A percentile compares a stretch with the other conserved stretches of the same genome.
Conservation (phyloP, 2,329 filamentous ascomycete genomes). For the Cladosporium cucumerinum region DNA sequence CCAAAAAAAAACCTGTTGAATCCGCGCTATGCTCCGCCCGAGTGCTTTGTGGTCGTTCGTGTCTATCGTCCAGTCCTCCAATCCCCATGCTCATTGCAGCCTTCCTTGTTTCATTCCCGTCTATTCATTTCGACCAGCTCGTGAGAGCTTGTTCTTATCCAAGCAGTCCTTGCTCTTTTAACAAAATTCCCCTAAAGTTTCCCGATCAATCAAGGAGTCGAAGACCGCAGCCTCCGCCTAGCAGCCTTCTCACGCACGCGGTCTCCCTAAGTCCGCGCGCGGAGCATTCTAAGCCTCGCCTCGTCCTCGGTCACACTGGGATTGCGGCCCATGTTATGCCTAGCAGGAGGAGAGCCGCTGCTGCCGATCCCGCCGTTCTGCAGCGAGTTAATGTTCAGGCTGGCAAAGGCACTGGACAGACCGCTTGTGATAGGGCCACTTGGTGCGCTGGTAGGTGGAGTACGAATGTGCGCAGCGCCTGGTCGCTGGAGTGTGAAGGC, state of each 20-base stretch:
- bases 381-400: slow-evolving; percentile 8
- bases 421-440: slow-evolving; percentile 14
- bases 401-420: neutral
- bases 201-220: neutral
- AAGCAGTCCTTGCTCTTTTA: neutral
- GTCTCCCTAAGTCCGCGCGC: slow-evolving; percentile 25
- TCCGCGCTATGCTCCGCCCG: slow-evolving; percentile 2
- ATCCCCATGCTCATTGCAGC: neutral
- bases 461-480: slow-evolving; percentile 28
- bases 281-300: slow-evolving; percentile 24
- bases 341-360: neutral
- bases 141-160: neutral
- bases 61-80: neutral
- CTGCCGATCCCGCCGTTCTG: slow-evolving; percentile 1
- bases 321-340: neutral
- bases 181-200: neutral
- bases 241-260: neutral
- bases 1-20: no score
- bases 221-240: neutral
- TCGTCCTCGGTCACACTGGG: slow-evolving; percentile 12
- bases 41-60: neutral
- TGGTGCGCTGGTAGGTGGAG: slow-evolving; percentile 25
- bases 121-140: neutral
- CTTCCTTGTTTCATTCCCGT: neutral
- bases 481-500: slow-evolving; percentile 24